A percentile compares a stretch with the other conserved stretches of the same genome.
These are phyloP conservation scores for Kluyveromyces siamensis DNA, from an alignment of 805 yeast genomes.

Conservation along the genomic window DNA sequence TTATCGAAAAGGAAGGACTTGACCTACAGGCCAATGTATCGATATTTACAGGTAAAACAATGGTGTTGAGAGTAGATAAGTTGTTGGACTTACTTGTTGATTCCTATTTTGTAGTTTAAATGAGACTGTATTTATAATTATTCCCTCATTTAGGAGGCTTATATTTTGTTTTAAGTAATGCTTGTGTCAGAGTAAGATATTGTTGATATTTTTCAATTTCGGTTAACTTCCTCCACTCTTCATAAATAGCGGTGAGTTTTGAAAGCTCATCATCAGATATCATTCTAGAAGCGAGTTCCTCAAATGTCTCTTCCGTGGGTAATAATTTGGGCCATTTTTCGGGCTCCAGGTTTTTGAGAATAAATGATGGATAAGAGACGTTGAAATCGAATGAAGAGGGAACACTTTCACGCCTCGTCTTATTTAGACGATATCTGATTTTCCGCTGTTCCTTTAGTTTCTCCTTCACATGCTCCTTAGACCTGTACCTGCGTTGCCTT, in stretches of 20 bases:
- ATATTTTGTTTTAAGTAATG: slow-evolving; percentile 4
- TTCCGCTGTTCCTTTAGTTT: slow-evolving; percentile 38
- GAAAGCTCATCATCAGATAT: background rate
- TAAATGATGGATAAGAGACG: slow-evolving; percentile 43
- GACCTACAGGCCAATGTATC: background rate
- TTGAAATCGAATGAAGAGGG: slow-evolving; percentile 33
- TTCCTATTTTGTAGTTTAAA: background rate
- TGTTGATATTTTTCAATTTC: background rate
- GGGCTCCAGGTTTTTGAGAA: slow-evolving; percentile 38
- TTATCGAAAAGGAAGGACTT: background rate
- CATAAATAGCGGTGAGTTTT: background rate
- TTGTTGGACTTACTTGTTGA: background rate
- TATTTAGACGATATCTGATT: slow-evolving; percentile 33
- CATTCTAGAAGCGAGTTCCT: slow-evolving; percentile 24
- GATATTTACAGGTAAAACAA: slow-evolving; percentile 10
- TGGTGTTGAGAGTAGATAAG: slow-evolving; percentile 2
- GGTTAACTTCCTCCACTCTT: background rate
- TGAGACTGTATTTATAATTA: background rate
- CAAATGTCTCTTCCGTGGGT: slow-evolving; percentile 38
- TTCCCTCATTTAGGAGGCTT: slow-evolving; percentile 11
- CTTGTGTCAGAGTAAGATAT: background rate
- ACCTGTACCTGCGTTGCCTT: slow-evolving; percentile 37
- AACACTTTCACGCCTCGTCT: slow-evolving; percentile 33
- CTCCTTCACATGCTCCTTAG: slow-evolving; percentile 40
- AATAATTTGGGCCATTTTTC: slow-evolving; percentile 45